Base-by-base conservation (phyloP, 2,329 filamentous ascomycete genomes). In the Stagonosporopsis rhizophila region DNA sequence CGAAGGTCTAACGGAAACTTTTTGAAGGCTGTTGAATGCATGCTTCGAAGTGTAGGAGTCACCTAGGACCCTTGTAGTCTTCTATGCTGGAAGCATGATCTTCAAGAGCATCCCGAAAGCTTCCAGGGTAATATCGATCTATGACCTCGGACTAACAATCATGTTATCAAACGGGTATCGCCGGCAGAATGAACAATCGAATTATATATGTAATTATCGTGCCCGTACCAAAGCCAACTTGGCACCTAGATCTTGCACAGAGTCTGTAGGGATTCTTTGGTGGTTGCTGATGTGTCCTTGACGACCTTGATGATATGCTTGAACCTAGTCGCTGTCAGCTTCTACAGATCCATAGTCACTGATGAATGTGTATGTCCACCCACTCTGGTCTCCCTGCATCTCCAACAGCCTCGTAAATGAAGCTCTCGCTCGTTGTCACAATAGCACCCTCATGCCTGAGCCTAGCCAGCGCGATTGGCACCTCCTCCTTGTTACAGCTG, bases 381-480 rank as follows among this genome's bases (percentile, higher is more conserved):
- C 58, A 80, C 77, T 88, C 86, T 1, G 82, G 77, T 67, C 88
- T 85, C 12, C 78, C 82, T 6, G 94, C 91, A 78, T 97, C 93
- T 17, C 91, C 91, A 80, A 97, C 84, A 68, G 87, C 87, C 81
- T 98, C 93, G 78, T 96, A 98, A 71, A 97, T 78, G 78, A 90
- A 89, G 76, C 90, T 90, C 85, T 98, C 94, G 75, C 90, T 95
- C 22, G 89, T 92, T 17, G 92, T 96, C 28, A 98, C 87, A 6
- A 85, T 79, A 32, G 88, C 90, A 1, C 93, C 93, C 64, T 89
- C 92, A 64, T 84, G 82, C 65, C 91, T 81, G 78, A 98, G 74
- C 59, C 94, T 79, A 20, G 85, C 88, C 57, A 98, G 79, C 42
- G 94, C 94, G 63, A 98, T 79, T 1, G 84, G 84, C 7, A 96